Evolutionary conservation across 257 asterid species (phyloP), one percentile per base, ranked within the genome.

Genomic region (Jasminum sambac): DNA sequence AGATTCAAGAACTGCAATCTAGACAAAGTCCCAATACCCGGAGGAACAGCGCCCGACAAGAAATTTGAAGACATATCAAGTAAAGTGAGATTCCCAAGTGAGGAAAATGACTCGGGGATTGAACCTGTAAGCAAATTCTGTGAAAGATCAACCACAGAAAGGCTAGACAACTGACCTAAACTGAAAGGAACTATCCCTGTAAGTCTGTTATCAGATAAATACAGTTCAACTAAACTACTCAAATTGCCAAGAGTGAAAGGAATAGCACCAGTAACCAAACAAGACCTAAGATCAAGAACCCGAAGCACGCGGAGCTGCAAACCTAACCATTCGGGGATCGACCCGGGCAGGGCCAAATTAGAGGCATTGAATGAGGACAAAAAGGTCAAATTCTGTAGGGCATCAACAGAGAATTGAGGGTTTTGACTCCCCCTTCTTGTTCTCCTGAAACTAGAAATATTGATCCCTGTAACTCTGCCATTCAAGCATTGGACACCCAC

Each of bases 281-380:
- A 89, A n/a, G 89, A 82, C 79, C 94, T 86, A 60, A 95, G 92
- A 86, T 95, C 98, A 81, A 95, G 98, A 74, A 91, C 86, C 74
- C 70, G 85, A 12, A 91, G 85, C 9, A 93, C 72, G 0, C 41
- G 62, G 37, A 91, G 82, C 76, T 69, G 77, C 71, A 74, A 52
- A 23, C 98, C 99, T 26, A 95, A 77, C 99, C 97, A 90, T 1
- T 75, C 85, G 0, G 98, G 99, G 30, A 95, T 84, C 12, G 86
- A 24, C 13, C 95, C 99, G 0, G 88, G 92, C 13, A 95, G 89
- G 1, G 72, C 70, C 58, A 95, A 90, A 71, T 81, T 64, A 0
- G 99, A 95, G 57, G 99, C 98, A 63, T 91, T 95, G 67, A 95
- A 91, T 7, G 86, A 78, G 8, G 81, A 74, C 69, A 95, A 78